phyloP scores from a whole-genome alignment of 352 stramenopile species.

The Globisporangium canariense region DNA sequence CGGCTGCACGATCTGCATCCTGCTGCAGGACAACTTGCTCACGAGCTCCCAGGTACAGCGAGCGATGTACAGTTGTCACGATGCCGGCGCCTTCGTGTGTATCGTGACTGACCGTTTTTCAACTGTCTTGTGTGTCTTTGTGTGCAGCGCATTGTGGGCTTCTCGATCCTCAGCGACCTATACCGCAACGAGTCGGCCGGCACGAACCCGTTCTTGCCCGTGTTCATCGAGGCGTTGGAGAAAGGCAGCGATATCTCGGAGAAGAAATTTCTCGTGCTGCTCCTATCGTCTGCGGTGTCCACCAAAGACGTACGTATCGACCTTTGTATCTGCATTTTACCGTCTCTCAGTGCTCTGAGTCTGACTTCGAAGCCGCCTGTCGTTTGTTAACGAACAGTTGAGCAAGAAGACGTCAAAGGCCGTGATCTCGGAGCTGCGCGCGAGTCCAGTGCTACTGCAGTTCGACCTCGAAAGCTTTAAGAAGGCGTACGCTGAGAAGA shows the following conservation, averaged over 20 bases:
- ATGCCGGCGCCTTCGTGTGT: not conserved
- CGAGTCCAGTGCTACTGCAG: constrained; percentile 39
- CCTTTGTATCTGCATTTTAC: not conserved
- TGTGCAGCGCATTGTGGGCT: constrained; percentile 77
- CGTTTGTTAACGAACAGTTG: constrained; percentile 18
- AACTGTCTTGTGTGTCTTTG: not conserved
- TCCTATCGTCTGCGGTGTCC: constrained; percentile 45
- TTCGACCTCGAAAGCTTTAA: constrained; percentile 67
- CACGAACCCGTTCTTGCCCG: constrained; percentile 86
- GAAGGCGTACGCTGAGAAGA: constrained; percentile 70
- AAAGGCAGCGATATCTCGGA: constrained; percentile 65
- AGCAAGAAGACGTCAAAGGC: constrained; percentile 77
- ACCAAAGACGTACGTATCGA: constrained; percentile 43
- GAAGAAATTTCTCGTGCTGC: constrained; percentile 74
- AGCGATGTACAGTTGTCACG: not conserved
- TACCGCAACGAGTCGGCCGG: constrained; percentile 73
- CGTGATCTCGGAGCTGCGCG: constrained; percentile 59
- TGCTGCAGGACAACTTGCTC: constrained; percentile 89
- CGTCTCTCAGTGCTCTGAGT: constrained; percentile 7
- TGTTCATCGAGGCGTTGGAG: constrained; percentile 83
- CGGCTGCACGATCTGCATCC: constrained; percentile 87
- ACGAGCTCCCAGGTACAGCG: constrained; percentile 77
- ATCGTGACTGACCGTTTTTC: not conserved
- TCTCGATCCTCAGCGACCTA: constrained; percentile 82
- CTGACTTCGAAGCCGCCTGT: constrained; percentile 10